Evolutionary conservation across 305 asterid species (phyloP).

Genomic region (Coffea humblotiana): DNA sequence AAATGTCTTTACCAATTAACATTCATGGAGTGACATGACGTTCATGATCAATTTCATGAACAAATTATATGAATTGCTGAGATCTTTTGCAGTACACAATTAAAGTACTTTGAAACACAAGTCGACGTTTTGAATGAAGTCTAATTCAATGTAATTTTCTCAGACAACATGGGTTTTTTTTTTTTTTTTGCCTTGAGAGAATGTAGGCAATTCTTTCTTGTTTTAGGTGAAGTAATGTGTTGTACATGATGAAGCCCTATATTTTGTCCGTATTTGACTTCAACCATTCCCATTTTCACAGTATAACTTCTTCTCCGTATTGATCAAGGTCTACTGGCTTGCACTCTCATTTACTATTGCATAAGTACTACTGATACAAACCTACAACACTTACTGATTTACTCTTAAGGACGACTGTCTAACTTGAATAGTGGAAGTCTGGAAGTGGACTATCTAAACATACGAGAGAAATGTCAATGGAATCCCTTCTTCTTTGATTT

Average conservation of each 20-base stretch:
- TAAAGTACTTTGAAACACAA: no score
- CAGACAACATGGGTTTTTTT: no score
- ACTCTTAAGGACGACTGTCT: not conserved
- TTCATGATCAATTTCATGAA: not conserved
- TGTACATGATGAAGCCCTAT: no score
- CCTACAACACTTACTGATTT: not conserved
- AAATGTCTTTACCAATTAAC: not conserved
- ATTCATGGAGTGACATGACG: not conserved
- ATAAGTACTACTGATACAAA: not conserved
- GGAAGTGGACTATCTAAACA: not conserved
- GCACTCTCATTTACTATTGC: not conserved
- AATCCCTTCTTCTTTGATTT: not conserved
- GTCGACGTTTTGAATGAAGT: not conserved
- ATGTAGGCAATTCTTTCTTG: no score
- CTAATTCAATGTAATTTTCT: not conserved
- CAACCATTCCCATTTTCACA: no score
- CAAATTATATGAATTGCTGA: not conserved
- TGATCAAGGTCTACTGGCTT: no score
- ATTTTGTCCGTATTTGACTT: no score
- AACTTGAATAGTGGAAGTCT: not conserved
- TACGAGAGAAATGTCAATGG: not conserved
- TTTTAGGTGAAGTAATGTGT: no score
- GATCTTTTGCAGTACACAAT: not conserved
- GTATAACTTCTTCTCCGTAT: not conserved
- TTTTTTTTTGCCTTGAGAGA: no score